Percentiles rank a stretch among this genome's conserved stretches.
These are phyloP conservation scores for Colletotrichum musae DNA, from an alignment of 2,329 filamentous ascomycete genomes.

Conservation along the genomic window DNA sequence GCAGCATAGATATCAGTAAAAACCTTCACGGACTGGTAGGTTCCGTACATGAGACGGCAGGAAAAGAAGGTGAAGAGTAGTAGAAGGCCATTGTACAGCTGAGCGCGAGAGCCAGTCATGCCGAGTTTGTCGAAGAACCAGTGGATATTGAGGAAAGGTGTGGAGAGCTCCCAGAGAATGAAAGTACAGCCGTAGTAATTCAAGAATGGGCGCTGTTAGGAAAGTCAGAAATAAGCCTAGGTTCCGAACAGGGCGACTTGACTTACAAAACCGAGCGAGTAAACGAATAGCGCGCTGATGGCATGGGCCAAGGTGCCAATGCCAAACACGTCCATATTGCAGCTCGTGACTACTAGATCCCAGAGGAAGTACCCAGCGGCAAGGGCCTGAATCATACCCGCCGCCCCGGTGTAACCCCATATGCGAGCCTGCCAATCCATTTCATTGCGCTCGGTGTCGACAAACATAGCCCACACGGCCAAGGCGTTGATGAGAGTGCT, in stretches of 20 bases:
- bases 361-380: conserved; percentile 88
- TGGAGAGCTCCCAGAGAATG: conserved; percentile 89
- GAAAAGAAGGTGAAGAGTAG: conserved; percentile 83
- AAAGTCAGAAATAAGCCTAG: conserved; percentile 39
- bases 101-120: conserved; percentile 80
- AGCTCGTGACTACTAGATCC: conserved; percentile 80
- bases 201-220: conserved; percentile 79
- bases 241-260: background rate
- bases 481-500: conserved; percentile 79
- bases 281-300: conserved; percentile 80
- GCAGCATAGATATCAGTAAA: conserved; percentile 78
- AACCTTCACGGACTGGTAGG: conserved; percentile 77
- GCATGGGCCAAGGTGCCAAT: conserved; percentile 85
- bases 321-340: conserved; percentile 80
- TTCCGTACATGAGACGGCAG: conserved; percentile 84
- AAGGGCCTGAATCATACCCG: conserved; percentile 81
- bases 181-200: conserved; percentile 87
- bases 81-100: conserved; percentile 83
- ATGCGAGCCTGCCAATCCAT: conserved; percentile 79
- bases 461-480: conserved; percentile 80
- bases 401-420: conserved; percentile 82
- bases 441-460: conserved; percentile 75
- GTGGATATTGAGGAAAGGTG: conserved; percentile 88
- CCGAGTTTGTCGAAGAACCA: conserved; percentile 93
- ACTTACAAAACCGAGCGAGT: conserved; percentile 84